These are phyloP conservation scores for Trametes polyzona DNA, from an alignment of 1,284 basidiomycete species.

Conservation along the genomic window DNA sequence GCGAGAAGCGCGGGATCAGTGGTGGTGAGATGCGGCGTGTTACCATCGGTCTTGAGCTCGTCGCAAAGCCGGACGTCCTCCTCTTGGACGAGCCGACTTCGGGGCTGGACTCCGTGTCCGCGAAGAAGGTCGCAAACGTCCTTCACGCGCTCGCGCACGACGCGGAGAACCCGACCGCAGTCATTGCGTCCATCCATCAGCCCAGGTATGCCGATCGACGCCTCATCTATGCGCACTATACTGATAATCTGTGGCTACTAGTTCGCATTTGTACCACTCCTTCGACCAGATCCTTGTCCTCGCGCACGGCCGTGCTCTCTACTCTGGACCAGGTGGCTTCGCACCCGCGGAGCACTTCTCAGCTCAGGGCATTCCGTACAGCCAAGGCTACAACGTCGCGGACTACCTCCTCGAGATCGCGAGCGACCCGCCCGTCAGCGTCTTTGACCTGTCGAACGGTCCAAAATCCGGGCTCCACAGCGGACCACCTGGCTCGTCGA, in stretches of 20 bases:
- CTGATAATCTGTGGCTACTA: conserved; percentile 30
- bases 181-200: conserved; percentile 89
- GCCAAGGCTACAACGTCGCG: conserved; percentile 84
- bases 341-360: conserved; percentile 70
- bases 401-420: conserved; percentile 89
- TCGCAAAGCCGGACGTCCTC: conserved; percentile 79
- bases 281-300: conserved; percentile 85
- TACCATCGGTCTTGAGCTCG: conserved; percentile 83
- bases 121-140: conserved; percentile 76
- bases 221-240: neutral
- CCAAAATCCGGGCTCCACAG: neutral
- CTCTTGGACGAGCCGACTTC: conserved; percentile 87
- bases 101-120: conserved; percentile 85
- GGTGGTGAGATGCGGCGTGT: conserved; percentile 87
- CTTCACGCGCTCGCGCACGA: conserved; percentile 77
- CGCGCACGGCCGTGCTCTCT: conserved; percentile 78
- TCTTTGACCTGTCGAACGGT: conserved; percentile 38
- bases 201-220: conserved; percentile 55
- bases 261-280: conserved; percentile 81
- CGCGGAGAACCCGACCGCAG: conserved; percentile 68
- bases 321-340: conserved; percentile 75
- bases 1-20: conserved; percentile 79
- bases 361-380: conserved; percentile 47
- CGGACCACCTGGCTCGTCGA: conserved; percentile 7
- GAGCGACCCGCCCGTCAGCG: conserved; percentile 56